A percentile compares a stretch with the other conserved stretches of the same genome.
Conservation (phyloP, 176 grass and related monocot species). For the Carex parvula region DNA sequence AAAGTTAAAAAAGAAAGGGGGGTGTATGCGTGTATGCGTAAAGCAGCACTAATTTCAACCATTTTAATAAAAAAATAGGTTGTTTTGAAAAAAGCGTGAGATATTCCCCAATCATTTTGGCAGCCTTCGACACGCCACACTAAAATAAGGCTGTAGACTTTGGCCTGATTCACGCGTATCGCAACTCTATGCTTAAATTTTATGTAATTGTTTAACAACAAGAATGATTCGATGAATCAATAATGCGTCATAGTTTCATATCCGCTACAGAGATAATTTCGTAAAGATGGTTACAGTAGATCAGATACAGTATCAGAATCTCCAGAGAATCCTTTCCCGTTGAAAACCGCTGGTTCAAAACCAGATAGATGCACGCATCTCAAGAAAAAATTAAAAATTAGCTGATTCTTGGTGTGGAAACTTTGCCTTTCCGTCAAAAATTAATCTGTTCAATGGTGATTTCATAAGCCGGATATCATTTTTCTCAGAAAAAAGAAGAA, state of each 20-base stretch:
- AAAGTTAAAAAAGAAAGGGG: background rate
- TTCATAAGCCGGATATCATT: too few species aligned
- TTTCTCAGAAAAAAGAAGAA: too few species aligned
- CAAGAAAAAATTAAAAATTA: too few species aligned
- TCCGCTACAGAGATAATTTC: background rate
- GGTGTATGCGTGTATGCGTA: background rate
- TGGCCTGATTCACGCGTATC: background rate
- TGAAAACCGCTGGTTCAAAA: too few species aligned
- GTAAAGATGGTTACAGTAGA: background rate
- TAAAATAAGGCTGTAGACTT: background rate
- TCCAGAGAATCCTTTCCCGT: background rate
- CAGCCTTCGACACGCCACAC: constrained; percentile 6
- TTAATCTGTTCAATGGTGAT: too few species aligned
- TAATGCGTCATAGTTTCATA: background rate
- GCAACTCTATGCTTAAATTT: background rate
- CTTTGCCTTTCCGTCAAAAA: too few species aligned
- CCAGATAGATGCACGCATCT: background rate
- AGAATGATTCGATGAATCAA: too few species aligned
- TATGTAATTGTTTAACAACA: background rate
- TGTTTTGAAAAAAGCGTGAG: constrained; percentile 24
- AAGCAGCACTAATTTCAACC: background rate
- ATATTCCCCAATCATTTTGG: constrained; percentile 8
- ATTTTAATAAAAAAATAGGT: background rate
- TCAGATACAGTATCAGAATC: background rate
- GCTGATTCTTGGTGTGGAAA: too few species aligned